Percentiles rank a stretch among this genome's conserved stretches.
Conservation (phyloP, 148 eudicot species). For the Diospyros kaki region DNA sequence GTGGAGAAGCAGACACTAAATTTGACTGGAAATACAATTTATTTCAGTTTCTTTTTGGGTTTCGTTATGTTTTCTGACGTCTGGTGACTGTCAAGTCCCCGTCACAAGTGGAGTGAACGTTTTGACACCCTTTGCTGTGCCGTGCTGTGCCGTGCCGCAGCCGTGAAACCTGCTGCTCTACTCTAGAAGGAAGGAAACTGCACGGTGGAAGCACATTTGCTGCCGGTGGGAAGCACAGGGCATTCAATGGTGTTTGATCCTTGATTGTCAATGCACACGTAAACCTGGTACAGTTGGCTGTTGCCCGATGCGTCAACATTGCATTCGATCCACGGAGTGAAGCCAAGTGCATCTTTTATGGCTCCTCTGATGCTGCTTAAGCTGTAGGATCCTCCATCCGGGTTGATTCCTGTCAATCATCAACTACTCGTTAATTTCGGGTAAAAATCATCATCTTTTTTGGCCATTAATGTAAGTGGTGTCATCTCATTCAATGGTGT, state of each 20-base stretch:
- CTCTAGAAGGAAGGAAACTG: conserved; percentile 50
- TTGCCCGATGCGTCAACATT: conserved; percentile 55
- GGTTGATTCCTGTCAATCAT: conserved; percentile 37
- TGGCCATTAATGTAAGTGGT: too few relatives aligned
- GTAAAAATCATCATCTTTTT: too few relatives aligned
- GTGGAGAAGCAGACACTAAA: too few relatives aligned
- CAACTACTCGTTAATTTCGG: not conserved
- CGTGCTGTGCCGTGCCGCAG: too few relatives aligned
- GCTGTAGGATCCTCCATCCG: conserved; percentile 60
- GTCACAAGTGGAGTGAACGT: too few relatives aligned
- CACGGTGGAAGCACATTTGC: conserved; percentile 38
- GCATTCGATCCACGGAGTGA: conserved; percentile 65
- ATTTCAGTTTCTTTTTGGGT: too few relatives aligned
- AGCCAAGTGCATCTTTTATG: conserved; percentile 40
- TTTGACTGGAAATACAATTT: too few relatives aligned
- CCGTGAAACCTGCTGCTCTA: too few relatives aligned
- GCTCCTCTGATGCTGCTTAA: conserved; percentile 49
- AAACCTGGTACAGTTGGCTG: conserved; percentile 73
- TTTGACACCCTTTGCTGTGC: too few relatives aligned
- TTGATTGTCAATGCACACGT: conserved; percentile 54
- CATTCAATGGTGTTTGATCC: conserved; percentile 42
- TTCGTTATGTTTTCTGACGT: too few relatives aligned
- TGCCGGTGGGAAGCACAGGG: conserved; percentile 41
- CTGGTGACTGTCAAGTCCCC: too few relatives aligned
- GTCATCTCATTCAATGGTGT: too few relatives aligned